Percentiles rank a stretch among this genome's conserved stretches.
phyloP scores from a whole-genome alignment of 2,329 filamentous ascomycete genomes.

The Fusarium udum region DNA sequence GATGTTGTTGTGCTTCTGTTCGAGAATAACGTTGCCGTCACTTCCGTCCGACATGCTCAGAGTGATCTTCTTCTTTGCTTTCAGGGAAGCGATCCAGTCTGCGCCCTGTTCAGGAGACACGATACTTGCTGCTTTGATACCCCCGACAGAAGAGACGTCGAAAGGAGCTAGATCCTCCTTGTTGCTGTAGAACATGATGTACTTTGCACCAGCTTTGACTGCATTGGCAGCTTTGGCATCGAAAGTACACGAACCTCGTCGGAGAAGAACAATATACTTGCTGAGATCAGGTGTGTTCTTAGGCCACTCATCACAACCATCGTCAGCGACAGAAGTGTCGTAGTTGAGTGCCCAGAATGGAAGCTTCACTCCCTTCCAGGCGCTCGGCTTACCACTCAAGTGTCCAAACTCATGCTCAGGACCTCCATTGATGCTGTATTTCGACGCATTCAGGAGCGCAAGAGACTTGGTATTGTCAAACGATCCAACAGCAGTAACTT shows the following conservation, averaged over 20 bases:
- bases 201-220: constrained; percentile 64
- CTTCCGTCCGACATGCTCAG: constrained; percentile 56
- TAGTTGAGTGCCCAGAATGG: constrained; percentile 61
- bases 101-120: constrained; percentile 54
- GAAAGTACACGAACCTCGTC: constrained; percentile 67
- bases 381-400: constrained; percentile 51
- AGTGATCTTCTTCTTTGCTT: constrained; percentile 54
- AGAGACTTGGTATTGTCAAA: constrained; percentile 59
- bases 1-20: constrained; percentile 49
- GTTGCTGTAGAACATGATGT: constrained; percentile 71
- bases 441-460: constrained; percentile 53
- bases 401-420: constrained; percentile 53
- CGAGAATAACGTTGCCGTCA: constrained; percentile 49
- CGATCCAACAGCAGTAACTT: constrained; percentile 60
- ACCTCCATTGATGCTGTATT: constrained; percentile 52
- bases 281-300: constrained; percentile 65
- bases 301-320: constrained; percentile 63
- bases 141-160: constrained; percentile 45
- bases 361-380: constrained; percentile 57
- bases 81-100: constrained; percentile 55
- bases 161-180: constrained; percentile 47
- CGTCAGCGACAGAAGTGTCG: constrained; percentile 57
- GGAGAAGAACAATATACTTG: constrained; percentile 66
- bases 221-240: constrained; percentile 63
- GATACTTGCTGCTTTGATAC: constrained; percentile 53